Evolutionary conservation across 2,329 filamentous ascomycete genomes (phyloP).

Genomic region (Westerdykella aurantiaca): DNA sequence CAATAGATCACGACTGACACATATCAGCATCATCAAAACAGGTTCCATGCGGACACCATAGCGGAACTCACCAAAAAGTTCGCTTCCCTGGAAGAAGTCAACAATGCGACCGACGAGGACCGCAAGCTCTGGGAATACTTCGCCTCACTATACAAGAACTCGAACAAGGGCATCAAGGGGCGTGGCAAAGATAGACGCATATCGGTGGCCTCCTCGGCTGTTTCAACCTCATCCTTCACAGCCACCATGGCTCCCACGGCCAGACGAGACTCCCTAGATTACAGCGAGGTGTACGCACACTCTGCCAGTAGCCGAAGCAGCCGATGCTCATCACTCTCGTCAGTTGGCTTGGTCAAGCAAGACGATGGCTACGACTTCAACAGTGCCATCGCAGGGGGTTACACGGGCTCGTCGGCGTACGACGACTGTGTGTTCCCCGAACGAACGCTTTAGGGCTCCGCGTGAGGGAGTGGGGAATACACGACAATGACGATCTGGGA

Average conservation of each 20-base stretch:
- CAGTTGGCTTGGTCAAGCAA: slow-evolving; percentile 21
- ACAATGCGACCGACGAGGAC: slow-evolving; percentile 61
- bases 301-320: slow-evolving; percentile 31
- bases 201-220: slow-evolving; percentile 28
- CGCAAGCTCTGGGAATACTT: slow-evolving; percentile 81
- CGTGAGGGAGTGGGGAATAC: too few relatives aligned
- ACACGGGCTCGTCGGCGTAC: slow-evolving; percentile 20
- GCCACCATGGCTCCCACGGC: slow-evolving; percentile 15
- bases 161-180: slow-evolving; percentile 97
- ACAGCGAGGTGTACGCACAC: slow-evolving; percentile 20
- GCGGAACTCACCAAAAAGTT: slow-evolving; percentile 66
- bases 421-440: slow-evolving; percentile 35
- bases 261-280: slow-evolving; percentile 12
- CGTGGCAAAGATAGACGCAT: slow-evolving; percentile 79
- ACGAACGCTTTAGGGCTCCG: slow-evolving; percentile 21
- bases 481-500: too few relatives aligned
- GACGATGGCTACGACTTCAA: slow-evolving; percentile 30
- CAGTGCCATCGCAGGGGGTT: slow-evolving; percentile 21
- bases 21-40: slow-evolving; percentile 78
- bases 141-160: slow-evolving; percentile 85
- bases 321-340: slow-evolving; percentile 30
- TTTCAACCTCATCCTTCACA: slow-evolving; percentile 20
- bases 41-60: slow-evolving; percentile 76
- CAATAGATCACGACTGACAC: slow-evolving; percentile 8
- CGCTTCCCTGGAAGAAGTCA: slow-evolving; percentile 55